These are phyloP conservation scores for Tricladium varicosporioides DNA, from an alignment of 2,329 filamentous ascomycete species.

Conservation along the genomic window DNA sequence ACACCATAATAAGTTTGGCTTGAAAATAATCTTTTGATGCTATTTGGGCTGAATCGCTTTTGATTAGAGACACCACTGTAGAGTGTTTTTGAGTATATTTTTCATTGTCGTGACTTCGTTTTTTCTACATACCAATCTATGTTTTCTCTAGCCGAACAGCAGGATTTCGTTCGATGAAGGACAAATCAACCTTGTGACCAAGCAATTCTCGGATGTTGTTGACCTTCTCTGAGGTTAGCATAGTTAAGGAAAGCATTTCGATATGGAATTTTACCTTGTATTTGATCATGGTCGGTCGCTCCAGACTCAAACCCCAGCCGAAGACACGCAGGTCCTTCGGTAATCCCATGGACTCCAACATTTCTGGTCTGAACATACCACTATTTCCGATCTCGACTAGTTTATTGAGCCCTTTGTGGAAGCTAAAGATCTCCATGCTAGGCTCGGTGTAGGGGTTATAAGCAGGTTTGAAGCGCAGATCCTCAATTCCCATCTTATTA, in stretches of 20 bases:
- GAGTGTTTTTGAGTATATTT: too few species aligned
- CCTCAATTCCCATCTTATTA: slow-evolving; percentile 85
- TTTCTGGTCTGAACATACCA: slow-evolving; percentile 98
- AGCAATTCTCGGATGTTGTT: slow-evolving; percentile 54
- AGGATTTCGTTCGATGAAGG: slow-evolving; percentile 87
- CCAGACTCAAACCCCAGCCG: slow-evolving; percentile 87
- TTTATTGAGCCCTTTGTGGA: slow-evolving; percentile 83
- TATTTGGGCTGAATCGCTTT: too few species aligned
- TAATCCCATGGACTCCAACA: slow-evolving; percentile 92
- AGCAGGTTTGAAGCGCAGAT: slow-evolving; percentile 92
- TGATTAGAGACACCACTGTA: too few species aligned
- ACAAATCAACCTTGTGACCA: slow-evolving; percentile 92
- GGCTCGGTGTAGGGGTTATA: slow-evolving; percentile 97
- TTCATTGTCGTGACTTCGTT: slow-evolving; percentile 1
- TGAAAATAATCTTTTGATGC: too few species aligned
- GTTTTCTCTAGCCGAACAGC: slow-evolving; percentile 69
- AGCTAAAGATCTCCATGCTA: slow-evolving; percentile 97
- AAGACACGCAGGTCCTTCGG: slow-evolving; percentile 91
- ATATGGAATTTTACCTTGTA: slow-evolving; percentile 28
- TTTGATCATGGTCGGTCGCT: slow-evolving; percentile 82
- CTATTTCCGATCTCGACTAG: slow-evolving; percentile 97
- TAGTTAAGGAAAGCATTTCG: too few species aligned
- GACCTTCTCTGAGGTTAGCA: slow-evolving; percentile 42
- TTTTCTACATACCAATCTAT: slow-evolving; percentile 20
- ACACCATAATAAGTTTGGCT: too few species aligned